Percentiles rank a stretch among this genome's conserved stretches.
These are phyloP conservation scores for Kluyveromyces aestuarii DNA, from an alignment of 805 yeast genomes.

Conservation along the genomic window DNA sequence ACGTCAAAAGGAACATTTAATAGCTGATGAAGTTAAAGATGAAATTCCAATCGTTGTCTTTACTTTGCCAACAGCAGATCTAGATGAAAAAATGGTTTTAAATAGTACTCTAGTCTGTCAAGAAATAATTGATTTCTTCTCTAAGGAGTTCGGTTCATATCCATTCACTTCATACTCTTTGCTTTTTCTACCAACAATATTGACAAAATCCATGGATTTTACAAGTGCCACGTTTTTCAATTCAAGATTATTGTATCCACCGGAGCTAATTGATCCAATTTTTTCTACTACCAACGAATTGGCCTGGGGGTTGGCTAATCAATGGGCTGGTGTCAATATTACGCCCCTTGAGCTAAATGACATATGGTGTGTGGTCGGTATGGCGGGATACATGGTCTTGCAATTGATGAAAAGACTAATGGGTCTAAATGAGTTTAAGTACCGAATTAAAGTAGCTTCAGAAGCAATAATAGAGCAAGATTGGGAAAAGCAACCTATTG, in stretches of 20 bases:
- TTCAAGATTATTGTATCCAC: conserved; percentile 58
- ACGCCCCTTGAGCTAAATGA: conserved; percentile 74
- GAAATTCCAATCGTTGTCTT: conserved; percentile 53
- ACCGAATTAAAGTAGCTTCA: conserved; percentile 51
- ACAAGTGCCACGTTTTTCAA: conserved; percentile 51
- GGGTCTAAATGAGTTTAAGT: conserved; percentile 80
- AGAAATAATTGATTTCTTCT: conserved; percentile 72
- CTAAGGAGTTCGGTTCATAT: conserved; percentile 85
- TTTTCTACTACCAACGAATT: conserved; percentile 59
- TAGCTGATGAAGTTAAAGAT: conserved; percentile 30
- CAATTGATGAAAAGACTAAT: conserved; percentile 60
- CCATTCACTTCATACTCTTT: conserved; percentile 80
- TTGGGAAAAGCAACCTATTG: conserved; percentile 74
- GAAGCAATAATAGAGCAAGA: conserved; percentile 67
- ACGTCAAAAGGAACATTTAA: conserved; percentile 15
- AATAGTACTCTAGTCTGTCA: conserved; percentile 72
- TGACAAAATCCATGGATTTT: conserved; percentile 47
- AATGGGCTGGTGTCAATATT: conserved; percentile 91
- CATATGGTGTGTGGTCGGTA: conserved; percentile 83
- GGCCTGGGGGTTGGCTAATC: conserved; percentile 66
- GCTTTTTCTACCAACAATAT: conserved; percentile 57
- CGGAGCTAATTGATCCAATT: conserved; percentile 70
- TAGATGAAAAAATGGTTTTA: conserved; percentile 36
- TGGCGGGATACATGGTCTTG: conserved; percentile 72
- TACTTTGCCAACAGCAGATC: conserved; percentile 47